These are phyloP conservation scores for Agaricus blazei DNA, from an alignment of 768 basidiomycete species.

Conservation along the genomic window DNA sequence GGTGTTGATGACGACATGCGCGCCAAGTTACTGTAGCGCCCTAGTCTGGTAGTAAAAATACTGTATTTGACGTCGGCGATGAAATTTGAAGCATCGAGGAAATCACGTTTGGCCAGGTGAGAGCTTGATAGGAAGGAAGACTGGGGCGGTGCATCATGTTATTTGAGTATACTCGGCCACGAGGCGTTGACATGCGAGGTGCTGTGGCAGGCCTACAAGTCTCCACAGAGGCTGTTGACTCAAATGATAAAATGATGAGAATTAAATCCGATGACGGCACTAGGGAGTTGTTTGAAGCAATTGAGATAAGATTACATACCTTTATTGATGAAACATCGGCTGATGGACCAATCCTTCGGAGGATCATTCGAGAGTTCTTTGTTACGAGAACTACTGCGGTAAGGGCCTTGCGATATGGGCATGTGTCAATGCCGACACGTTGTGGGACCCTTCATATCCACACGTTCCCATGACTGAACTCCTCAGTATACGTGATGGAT, in stretches of 20 bases:
- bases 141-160: background rate
- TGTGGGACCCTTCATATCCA: no score
- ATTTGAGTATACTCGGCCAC: background rate
- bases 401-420: background rate
- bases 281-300: background rate
- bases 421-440: no score
- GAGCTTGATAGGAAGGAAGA: constrained; percentile 6
- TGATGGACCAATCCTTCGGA: background rate
- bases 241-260: background rate
- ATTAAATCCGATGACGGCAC: no score
- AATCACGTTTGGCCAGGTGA: background rate
- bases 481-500: no score
- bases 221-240: background rate
- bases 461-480: no score
- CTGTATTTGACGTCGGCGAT: background rate
- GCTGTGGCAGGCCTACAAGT: background rate
- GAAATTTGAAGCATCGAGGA: background rate
- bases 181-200: background rate
- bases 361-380: background rate
- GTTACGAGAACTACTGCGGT: background rate
- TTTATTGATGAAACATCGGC: background rate
- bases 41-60: background rate
- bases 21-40: background rate
- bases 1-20: constrained; percentile 1
- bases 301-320: background rate